These are phyloP conservation scores for Diaporthe vaccinii DNA, from an alignment of 2,329 filamentous ascomycete genomes.

Conservation along the genomic window DNA sequence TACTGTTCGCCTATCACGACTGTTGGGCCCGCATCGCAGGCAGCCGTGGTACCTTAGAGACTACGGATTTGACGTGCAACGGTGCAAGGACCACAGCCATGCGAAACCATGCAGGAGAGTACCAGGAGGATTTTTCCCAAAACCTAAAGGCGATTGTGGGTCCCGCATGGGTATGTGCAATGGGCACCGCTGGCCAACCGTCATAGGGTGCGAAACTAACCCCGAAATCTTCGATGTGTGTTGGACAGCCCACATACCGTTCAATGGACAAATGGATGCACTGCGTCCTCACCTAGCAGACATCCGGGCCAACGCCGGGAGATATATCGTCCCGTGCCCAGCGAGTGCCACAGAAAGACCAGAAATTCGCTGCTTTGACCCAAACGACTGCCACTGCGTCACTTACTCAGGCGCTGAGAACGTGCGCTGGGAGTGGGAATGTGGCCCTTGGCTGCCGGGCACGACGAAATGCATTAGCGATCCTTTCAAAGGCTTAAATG, in stretches of 20 bases:
- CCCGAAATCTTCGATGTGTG: not conserved
- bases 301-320: not conserved
- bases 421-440: slow-evolving; percentile 1
- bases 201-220: accelerated
- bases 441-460: not conserved
- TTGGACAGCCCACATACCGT: slow-evolving; percentile 9
- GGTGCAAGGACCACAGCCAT: not conserved
- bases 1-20: not conserved
- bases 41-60: too few species aligned
- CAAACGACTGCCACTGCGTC: slow-evolving; percentile 28
- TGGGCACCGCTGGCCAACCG: not conserved
- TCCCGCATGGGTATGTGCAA: not conserved
- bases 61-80: too few species aligned
- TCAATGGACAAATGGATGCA: not conserved
- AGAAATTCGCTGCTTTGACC: slow-evolving; percentile 23
- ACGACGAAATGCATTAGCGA: not conserved
- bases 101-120: not conserved
- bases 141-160: not conserved
- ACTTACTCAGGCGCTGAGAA: not conserved
- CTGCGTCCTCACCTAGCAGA: not conserved
- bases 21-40: not conserved
- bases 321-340: not conserved
- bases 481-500: not conserved
- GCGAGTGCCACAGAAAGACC: not conserved
- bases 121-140: not conserved